phyloP scores from a whole-genome alignment of 306 rosid genomes.

The Cucurbita maxima region DNA sequence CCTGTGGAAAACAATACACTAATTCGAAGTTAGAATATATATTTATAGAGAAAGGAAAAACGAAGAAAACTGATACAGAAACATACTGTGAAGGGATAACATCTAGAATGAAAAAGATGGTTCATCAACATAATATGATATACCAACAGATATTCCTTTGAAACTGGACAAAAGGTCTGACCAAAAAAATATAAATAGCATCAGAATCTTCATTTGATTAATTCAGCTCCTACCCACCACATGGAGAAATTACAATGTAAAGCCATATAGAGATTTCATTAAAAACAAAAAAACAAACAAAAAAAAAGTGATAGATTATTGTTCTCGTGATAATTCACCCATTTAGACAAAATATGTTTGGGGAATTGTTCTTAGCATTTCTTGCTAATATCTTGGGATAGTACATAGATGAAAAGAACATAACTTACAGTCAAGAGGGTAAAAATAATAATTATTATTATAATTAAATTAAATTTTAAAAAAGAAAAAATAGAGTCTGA shows the following conservation, averaged over 20 bases:
- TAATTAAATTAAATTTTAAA: too few relatives aligned
- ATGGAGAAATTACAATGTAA: not conserved
- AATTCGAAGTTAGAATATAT: not conserved
- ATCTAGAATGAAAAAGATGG: not conserved
- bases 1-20: constrained; percentile 43
- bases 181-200: not conserved
- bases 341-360: not conserved
- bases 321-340: not conserved
- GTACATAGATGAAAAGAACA: not conserved
- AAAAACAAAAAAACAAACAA: too few relatives aligned
- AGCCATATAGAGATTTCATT: not conserved
- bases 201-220: not conserved
- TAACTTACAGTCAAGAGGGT: not conserved
- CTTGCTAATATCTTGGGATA: not conserved
- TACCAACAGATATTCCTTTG: not conserved
- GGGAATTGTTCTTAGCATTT: not conserved
- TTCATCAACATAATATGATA: not conserved
- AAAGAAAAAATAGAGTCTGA: not conserved
- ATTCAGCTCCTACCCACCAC: not conserved
- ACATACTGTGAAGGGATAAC: not conserved
- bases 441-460: not conserved
- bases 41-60: not conserved
- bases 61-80: too few relatives aligned
- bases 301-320: not conserved
- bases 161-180: not conserved